Evolutionary conservation across 805 yeast species (phyloP).

Genomic region (Jamesozyma piceae): DNA sequence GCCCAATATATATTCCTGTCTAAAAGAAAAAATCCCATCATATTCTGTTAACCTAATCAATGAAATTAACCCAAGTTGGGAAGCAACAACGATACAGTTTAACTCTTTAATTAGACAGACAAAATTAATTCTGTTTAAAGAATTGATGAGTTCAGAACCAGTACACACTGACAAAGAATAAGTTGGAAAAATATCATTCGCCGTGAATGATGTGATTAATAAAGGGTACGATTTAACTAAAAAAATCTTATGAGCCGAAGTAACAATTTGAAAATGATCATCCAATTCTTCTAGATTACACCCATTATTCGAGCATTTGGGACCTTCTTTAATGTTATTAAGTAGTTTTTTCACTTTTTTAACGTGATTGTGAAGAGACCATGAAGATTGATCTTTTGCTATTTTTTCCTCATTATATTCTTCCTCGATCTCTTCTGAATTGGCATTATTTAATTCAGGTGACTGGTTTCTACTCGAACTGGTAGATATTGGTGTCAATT

Average conservation of each 20-base stretch:
- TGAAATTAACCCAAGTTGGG: conserved; percentile 20
- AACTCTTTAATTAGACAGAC: conserved; percentile 21
- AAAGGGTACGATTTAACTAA: conserved; percentile 18
- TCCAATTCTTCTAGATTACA: conserved; percentile 11
- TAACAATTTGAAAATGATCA: conserved; percentile 15
- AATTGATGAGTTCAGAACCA: background rate
- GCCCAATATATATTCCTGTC: conserved; percentile 25
- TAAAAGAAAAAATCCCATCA: conserved; percentile 22
- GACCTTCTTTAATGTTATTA: conserved; percentile 1
- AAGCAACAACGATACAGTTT: conserved; percentile 22
- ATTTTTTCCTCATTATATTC: background rate
- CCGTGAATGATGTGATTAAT: conserved; percentile 17
- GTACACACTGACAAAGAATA: conserved; percentile 8
- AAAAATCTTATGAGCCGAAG: conserved; percentile 9
- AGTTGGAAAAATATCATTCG: conserved; percentile 17
- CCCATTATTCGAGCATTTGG: conserved; percentile 9
- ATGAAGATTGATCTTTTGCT: conserved; percentile 5
- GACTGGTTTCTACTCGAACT: background rate
- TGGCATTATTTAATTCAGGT: background rate
- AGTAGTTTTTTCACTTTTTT: conserved; percentile 13
- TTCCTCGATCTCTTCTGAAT: background rate
- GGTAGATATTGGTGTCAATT: background rate
- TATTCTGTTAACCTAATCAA: conserved; percentile 21
- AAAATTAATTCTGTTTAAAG: conserved; percentile 13
- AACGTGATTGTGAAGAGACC: conserved; percentile 16